Percentiles rank a stretch among this genome's conserved stretches.
phyloP scores from a whole-genome alignment of 805 yeast species.

The Cyberlindnera xishuangbannaensis region DNA sequence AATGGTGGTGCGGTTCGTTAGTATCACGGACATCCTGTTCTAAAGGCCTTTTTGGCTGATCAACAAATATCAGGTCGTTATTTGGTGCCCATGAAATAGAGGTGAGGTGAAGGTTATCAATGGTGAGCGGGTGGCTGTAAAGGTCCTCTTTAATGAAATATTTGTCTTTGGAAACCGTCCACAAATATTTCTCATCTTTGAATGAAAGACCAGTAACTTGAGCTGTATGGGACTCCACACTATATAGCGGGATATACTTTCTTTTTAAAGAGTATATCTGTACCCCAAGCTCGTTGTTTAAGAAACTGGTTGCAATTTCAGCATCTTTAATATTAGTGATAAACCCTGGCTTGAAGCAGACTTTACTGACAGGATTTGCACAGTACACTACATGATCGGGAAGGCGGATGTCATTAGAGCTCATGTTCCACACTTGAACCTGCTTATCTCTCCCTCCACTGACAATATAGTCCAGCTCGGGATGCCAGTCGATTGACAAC shows the following conservation, averaged over 20 bases:
- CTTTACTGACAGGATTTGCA: constrained; percentile 74
- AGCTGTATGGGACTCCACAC: constrained; percentile 42
- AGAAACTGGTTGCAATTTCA: constrained; percentile 66
- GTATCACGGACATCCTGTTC: constrained; percentile 4
- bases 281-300: constrained; percentile 62
- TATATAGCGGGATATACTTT: constrained; percentile 62
- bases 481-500: constrained; percentile 82
- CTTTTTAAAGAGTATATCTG: constrained; percentile 67
- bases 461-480: constrained; percentile 68
- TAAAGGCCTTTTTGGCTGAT: constrained; percentile 32
- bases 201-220: constrained; percentile 54
- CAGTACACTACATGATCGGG: constrained; percentile 74
- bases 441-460: constrained; percentile 93
- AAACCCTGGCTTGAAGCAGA: constrained; percentile 53
- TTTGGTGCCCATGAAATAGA: constrained; percentile 55
- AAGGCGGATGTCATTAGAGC: constrained; percentile 29
- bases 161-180: constrained; percentile 49
- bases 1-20: constrained; percentile 1
- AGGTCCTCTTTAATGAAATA: constrained; percentile 44
- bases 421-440: constrained; percentile 69
- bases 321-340: constrained; percentile 42
- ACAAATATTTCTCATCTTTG: constrained; percentile 39
- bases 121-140: constrained; percentile 33
- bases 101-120: constrained; percentile 46
- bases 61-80: constrained; percentile 44